phyloP scores from a whole-genome alignment of 2,329 filamentous ascomycete genomes.

The Chaetomium sp. region DNA sequence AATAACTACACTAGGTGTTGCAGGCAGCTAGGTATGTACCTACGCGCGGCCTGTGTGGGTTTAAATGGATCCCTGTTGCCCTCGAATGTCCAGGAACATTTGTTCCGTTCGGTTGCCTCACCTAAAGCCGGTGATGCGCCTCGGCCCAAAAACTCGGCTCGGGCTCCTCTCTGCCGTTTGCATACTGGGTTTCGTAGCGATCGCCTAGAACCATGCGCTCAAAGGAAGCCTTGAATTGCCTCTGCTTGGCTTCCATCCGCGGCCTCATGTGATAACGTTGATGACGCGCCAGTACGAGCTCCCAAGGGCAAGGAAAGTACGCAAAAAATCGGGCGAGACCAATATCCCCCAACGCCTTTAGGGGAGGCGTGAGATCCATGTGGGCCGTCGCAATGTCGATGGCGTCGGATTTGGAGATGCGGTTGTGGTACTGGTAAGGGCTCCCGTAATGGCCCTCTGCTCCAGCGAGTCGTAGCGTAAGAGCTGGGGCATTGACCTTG shows the following conservation, averaged over 20 bases:
- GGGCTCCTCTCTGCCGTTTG: slow-evolving; percentile 1
- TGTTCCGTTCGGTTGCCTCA: too few relatives aligned
- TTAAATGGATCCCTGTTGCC: too few relatives aligned
- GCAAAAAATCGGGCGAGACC: slow-evolving; percentile 3
- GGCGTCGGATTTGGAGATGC: background rate
- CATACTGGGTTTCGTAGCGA: background rate
- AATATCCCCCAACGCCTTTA: background rate
- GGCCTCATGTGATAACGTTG: background rate
- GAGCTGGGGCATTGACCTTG: slow-evolving; percentile 3
- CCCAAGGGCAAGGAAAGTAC: background rate
- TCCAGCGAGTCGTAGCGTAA: slow-evolving; percentile 3
- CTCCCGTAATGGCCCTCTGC: background rate
- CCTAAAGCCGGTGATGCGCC: background rate
- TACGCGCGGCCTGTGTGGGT: too few relatives aligned
- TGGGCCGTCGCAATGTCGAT: background rate
- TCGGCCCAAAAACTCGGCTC: background rate
- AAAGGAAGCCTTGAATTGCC: background rate
- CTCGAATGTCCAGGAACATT: too few relatives aligned
- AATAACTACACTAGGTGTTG: too few relatives aligned
- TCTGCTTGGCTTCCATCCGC: background rate
- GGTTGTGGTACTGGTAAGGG: background rate
- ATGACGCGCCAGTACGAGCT: background rate
- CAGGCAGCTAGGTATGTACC: too few relatives aligned
- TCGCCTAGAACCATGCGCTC: background rate
- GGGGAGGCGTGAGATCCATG: background rate